A percentile compares a stretch with the other conserved stretches of the same genome.
Evolutionary conservation across 2,329 filamentous ascomycete genomes (phyloP).

Genomic region (Ampelomyces quisqualis): DNA sequence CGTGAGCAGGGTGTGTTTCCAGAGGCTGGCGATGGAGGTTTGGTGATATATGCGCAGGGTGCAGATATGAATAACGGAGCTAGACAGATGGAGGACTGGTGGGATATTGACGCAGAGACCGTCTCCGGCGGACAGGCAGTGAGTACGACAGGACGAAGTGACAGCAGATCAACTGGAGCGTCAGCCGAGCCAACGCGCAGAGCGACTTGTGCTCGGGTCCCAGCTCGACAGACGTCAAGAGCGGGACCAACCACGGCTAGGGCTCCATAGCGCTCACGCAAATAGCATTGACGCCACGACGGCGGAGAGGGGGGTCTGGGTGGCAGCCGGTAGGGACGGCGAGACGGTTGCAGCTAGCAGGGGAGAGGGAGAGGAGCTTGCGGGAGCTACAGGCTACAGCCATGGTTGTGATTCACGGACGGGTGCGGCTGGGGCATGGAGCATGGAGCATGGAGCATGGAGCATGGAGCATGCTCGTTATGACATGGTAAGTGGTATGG

Average conservation of each 20-base stretch:
- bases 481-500: conserved; percentile 45
- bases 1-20: conserved; percentile 25
- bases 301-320: conserved; percentile 28
- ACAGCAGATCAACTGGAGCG: conserved; percentile 36
- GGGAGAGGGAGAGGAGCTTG: conserved; percentile 33
- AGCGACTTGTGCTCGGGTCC: conserved; percentile 42
- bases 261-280: conserved; percentile 30
- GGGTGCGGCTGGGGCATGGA: conserved; percentile 32
- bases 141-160: conserved; percentile 34
- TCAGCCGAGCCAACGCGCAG: conserved; percentile 36
- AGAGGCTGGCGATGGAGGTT: conserved; percentile 35
- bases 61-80: conserved; percentile 31
- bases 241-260: conserved; percentile 32
- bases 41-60: conserved; percentile 39
- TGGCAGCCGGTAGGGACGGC: conserved; percentile 37
- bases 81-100: conserved; percentile 35
- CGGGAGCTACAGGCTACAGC: conserved; percentile 45
- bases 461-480: too few relatives aligned
- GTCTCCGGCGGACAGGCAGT: conserved; percentile 26
- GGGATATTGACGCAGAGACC: conserved; percentile 32
- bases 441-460: too few relatives aligned
- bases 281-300: conserved; percentile 42
- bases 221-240: conserved; percentile 32
- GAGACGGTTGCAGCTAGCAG: conserved; percentile 42
- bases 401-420: conserved; percentile 37